phyloP scores from a whole-genome alignment of 257 asterid species.

The Voacanga thouarsii region DNA sequence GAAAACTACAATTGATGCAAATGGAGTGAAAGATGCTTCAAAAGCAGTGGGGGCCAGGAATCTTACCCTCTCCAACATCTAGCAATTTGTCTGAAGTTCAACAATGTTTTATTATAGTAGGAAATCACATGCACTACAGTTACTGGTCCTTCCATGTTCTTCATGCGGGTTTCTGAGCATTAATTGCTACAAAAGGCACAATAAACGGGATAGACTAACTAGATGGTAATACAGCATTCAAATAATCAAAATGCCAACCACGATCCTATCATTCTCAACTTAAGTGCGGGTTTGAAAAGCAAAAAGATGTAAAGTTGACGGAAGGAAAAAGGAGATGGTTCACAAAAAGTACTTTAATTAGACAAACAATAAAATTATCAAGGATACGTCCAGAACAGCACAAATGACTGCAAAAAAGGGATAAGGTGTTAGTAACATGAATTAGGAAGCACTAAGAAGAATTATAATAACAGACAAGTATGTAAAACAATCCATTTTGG shows the following conservation, averaged over 20 bases:
- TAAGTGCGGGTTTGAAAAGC: neutral
- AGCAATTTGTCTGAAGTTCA: neutral
- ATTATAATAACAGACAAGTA: neutral
- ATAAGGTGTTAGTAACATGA: conserved; percentile 23
- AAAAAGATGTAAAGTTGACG: neutral
- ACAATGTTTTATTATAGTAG: neutral
- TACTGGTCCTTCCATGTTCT: neutral
- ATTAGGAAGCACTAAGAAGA: neutral
- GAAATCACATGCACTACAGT: neutral
- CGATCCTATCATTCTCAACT: neutral
- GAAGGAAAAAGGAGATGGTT: neutral
- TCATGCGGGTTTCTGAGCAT: neutral
- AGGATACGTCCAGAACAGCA: conserved; percentile 99
- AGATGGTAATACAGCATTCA: neutral
- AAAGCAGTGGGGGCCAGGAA: neutral
- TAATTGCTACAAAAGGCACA: neutral
- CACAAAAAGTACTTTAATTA: neutral
- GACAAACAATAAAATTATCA: conserved; percentile 9
- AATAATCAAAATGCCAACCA: neutral
- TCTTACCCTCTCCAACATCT: neutral
- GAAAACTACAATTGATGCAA: neutral
- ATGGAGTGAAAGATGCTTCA: neutral
- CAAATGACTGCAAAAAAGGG: conserved; percentile 84
- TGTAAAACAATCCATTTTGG: neutral
- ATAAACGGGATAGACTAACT: neutral